Conservation (phyloP, 177 flowering plant species). For the Telopea speciosissima region DNA sequence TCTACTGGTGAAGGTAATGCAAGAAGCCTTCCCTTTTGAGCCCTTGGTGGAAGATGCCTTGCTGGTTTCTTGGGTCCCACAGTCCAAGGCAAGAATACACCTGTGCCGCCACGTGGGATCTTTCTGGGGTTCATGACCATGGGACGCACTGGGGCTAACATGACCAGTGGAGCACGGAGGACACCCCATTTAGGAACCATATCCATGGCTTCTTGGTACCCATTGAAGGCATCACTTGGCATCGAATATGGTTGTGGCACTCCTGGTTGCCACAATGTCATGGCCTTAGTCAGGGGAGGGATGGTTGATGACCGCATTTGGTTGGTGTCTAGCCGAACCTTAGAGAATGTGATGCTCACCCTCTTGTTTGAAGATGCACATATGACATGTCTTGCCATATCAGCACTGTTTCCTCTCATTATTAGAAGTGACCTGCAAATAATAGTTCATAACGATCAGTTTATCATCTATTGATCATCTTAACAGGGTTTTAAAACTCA, state of each 20-base stretch:
- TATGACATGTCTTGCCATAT: conserved; percentile 81
- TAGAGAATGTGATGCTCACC: conserved; percentile 75
- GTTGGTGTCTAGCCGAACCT: conserved; percentile 45
- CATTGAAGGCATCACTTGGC: conserved; percentile 29
- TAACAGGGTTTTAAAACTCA: too few relatives aligned
- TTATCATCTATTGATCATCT: too few relatives aligned
- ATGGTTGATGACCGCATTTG: conserved; percentile 30
- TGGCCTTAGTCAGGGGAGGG: conserved; percentile 36
- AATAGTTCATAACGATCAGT: too few relatives aligned
- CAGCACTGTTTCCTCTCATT: conserved; percentile 92
- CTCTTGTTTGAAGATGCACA: conserved; percentile 71
- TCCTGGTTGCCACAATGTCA: conserved; percentile 75
- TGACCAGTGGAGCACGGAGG: conserved; percentile 54
- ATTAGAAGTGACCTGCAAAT: conserved; percentile 73
- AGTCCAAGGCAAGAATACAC: conserved; percentile 91
- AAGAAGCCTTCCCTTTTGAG: conserved; percentile 62
- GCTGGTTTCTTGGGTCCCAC: conserved; percentile 46
- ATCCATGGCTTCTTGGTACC: conserved; percentile 32
- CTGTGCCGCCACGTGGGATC: conserved; percentile 63
- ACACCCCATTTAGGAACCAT: conserved; percentile 63
- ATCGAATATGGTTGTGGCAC: conserved; percentile 30
- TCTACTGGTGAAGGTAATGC: conserved; percentile 46
- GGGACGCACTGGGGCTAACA: conserved; percentile 59
- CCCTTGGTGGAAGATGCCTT: conserved; percentile 87
- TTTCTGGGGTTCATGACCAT: conserved; percentile 44